Percentiles rank a stretch among this genome's conserved stretches.
Conservation (phyloP, 441 rosid species). For the Arabidopsis lyrata region DNA sequence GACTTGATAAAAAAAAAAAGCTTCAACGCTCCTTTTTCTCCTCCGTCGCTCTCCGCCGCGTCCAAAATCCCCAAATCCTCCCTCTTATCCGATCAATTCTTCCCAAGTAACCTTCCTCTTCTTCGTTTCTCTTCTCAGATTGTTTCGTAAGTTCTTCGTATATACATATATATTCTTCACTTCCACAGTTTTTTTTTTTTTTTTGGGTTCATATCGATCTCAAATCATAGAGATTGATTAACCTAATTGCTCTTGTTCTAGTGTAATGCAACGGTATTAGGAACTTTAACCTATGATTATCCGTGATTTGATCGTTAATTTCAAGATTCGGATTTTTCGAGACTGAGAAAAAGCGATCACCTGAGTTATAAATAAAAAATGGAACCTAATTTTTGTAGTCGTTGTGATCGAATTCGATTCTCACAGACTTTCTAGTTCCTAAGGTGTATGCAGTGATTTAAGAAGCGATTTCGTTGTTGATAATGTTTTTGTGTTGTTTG, state of each 20-base stretch:
- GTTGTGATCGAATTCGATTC: slow-evolving; percentile 1
- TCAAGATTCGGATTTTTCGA: slow-evolving; percentile 7
- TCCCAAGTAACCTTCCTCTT: slow-evolving; percentile 25
- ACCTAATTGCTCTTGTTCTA: slow-evolving; percentile 1
- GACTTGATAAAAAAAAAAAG: slow-evolving; percentile 21
- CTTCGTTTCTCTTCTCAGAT: neutral
- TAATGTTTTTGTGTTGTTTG: neutral
- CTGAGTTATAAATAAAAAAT: neutral
- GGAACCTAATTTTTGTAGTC: neutral
- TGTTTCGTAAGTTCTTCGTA: slow-evolving; percentile 3
- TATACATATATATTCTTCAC: neutral
- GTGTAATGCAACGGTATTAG: slow-evolving; percentile 9
- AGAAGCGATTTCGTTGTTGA: neutral
- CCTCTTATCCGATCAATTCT: neutral
- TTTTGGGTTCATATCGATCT: neutral
- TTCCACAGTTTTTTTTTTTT: neutral
- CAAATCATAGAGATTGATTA: neutral
- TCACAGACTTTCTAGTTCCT: too few species aligned
- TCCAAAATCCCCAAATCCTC: slow-evolving; percentile 1
- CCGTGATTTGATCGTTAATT: neutral
- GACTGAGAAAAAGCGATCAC: neutral
- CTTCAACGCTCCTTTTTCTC: slow-evolving; percentile 7
- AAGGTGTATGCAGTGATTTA: neutral
- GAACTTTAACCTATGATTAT: neutral
- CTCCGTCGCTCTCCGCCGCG: slow-evolving; percentile 36